Evolutionary conservation across 2,329 filamentous ascomycete genomes (phyloP), one percentile per base, ranked within the genome.

Genomic region (Monosporascus sp.): DNA sequence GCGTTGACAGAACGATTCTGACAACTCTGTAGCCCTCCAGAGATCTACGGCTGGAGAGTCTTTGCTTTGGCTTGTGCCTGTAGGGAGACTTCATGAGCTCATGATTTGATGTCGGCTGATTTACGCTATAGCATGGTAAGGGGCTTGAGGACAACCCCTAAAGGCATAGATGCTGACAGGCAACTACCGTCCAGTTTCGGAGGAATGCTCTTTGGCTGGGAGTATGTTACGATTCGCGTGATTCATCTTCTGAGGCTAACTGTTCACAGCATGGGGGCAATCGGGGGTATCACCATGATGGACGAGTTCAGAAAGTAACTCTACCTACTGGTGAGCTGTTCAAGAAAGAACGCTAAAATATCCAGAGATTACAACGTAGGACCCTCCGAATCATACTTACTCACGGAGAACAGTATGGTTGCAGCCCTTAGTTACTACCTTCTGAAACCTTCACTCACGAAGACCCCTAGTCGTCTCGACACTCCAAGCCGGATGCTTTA

Each of bases 31-130:
- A 59, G 53, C 63, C 86, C 86, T 19, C 75, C 78, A 20, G 80
- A 87, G 66, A 84, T 88, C 55, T 88, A 88, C 70, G 84, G 84
- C 64, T 88, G 85, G 85, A 79, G 85, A 52, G 83, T 86, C 27
- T 82, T 86, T 58, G 77, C 77, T 53, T 74, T 87, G 59, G 84
- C 83, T 48, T 83, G 77, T 64, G 84, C 83, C 54, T 58, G 78
- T 75, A 51, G 56, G 73, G 54, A 19, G 11, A 34, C 31, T 11
- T 5, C 31, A 27, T 11, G 31, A 34, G 31, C 31, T 14, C 31
- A 11, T 9, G 11, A 34, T 14, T 43, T 2, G 40, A 20, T 20
- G 9, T 19, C 9, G n/a, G 9, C 40, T 43, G 22, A 43, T 43
- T n/a, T n/a, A 43, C 11, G 2, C 2, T 19, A 22, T 27, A 51